Evolutionary conservation across 768 basidiomycete genomes (phyloP).

Genomic region (Boletus tylopilopsis): DNA sequence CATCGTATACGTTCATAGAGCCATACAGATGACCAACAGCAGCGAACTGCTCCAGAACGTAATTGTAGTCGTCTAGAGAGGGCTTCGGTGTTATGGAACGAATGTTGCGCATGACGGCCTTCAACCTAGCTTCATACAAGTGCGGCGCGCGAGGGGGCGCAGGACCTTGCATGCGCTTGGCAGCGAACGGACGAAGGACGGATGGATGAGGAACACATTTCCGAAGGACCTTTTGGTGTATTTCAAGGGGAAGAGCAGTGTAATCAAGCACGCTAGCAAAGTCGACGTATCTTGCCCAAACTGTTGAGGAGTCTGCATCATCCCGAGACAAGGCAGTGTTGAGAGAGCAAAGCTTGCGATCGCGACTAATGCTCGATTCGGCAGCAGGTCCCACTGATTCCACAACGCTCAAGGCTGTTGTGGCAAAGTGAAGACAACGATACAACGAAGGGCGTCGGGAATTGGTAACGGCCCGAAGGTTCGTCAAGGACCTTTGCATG

Average conservation of each 20-base stretch:
- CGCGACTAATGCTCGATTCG: conserved; percentile 8
- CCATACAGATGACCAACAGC: conserved; percentile 68
- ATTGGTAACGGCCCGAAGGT: conserved; percentile 12
- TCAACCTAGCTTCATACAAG: conserved; percentile 63
- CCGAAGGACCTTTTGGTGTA: conserved; percentile 69
- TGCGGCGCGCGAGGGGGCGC: conserved; percentile 41
- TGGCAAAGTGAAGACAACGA: conserved; percentile 8
- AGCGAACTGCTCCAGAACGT: conserved; percentile 71
- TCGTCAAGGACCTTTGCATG: conserved; percentile 25
- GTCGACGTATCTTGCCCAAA: conserved; percentile 65
- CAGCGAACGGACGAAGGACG: conserved; percentile 43
- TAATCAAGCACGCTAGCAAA: conserved; percentile 47
- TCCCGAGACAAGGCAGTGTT: conserved; percentile 28
- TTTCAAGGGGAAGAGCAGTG: conserved; percentile 52
- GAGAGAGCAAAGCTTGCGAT: conserved; percentile 29
- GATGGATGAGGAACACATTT: conserved; percentile 52
- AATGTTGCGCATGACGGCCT: conserved; percentile 67
- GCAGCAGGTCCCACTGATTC: conserved; percentile 4
- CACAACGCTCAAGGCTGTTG: conserved; percentile 1
- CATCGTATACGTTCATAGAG: conserved; percentile 55
- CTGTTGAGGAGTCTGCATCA: conserved; percentile 40
- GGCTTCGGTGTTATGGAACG: conserved; percentile 43
- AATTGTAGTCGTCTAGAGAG: conserved; percentile 65
- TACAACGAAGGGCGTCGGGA: conserved; percentile 6
- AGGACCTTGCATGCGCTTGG: conserved; percentile 38